Evolutionary conservation across 768 basidiomycete genomes (phyloP).

Genomic region (Boletus reticulatus): DNA sequence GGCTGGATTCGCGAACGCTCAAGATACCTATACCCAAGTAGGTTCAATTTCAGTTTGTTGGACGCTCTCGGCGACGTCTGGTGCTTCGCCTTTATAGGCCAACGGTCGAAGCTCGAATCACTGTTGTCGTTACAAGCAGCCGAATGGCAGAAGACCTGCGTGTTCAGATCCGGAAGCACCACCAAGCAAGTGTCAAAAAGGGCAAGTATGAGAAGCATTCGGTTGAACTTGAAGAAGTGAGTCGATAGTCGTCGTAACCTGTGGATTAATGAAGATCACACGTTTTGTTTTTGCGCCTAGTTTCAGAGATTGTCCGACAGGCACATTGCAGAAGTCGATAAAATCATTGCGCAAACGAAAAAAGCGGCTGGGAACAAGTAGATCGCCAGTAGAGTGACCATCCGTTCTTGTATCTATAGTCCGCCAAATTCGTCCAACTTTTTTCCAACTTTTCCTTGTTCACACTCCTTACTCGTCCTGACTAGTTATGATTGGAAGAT

Average conservation of each 20-base stretch:
- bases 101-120: constrained; percentile 68
- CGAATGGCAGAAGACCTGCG: constrained; percentile 75
- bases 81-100: constrained; percentile 44
- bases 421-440: neutral
- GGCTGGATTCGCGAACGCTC: constrained; percentile 66
- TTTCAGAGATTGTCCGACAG: constrained; percentile 73
- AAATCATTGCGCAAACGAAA: constrained; percentile 59
- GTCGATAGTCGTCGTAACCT: neutral
- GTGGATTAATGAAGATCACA: neutral
- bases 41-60: constrained; percentile 3
- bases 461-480: too few relatives aligned
- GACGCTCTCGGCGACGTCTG: neutral
- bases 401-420: neutral
- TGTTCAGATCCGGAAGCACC: constrained; percentile 71
- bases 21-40: constrained; percentile 82
- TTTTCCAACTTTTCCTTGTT: neutral
- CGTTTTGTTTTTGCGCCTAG: constrained; percentile 34
- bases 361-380: constrained; percentile 44
- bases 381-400: neutral
- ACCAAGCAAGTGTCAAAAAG: constrained; percentile 62
- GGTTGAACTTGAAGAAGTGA: constrained; percentile 62
- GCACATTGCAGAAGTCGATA: constrained; percentile 64
- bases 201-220: constrained; percentile 70
- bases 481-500: too few relatives aligned
- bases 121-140: constrained; percentile 51